Base-by-base conservation (phyloP, 1,139 yeast species). In the Kluyveromyces marxianus region DNA sequence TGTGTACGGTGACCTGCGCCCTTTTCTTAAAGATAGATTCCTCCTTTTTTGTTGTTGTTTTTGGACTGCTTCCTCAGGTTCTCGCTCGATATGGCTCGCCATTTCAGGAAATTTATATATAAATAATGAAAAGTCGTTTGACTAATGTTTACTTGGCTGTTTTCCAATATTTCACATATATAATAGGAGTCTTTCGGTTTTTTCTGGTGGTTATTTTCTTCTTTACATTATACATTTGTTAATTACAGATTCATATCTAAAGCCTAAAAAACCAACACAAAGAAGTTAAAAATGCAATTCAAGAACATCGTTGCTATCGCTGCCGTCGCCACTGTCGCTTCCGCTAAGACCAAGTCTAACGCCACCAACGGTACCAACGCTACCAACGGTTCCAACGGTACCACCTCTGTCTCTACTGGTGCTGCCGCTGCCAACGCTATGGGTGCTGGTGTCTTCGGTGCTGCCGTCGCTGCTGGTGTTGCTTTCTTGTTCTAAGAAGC, bases 391-490 rank as follows among this genome's bases (percentile, higher is more conserved):
- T 39, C 54, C 25, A 48, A 45, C 52, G 35, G 43, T 42, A 44
- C 60, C 43, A 41, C 58, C 50, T 59, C 67, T 44, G 66, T 66
- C 54, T 67, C 74, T 47, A 69, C 73, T 58, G 79, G 76, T 69
- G 79, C 78, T 59, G 79, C 79, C 56, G 74, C 68, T 57, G 63
- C 69, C 61, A 72, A 76, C 71, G 71, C 75, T 50, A 67, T 71
- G 61, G 71, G 72, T 68, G 81, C 81, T 59, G 82, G 81, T 70
- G 73, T 76, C 62, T 73, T 79, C 66, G 86, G 84, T 70, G 86
- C 84, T 65, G 83, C 80, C 63, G 80, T 79, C 55, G 86, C 84
- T 58, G 86, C 83, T 60, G 85, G 83, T 70, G 77, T 79, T 61
- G 86, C 81, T 65, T 73, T 80, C 68, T 71, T 78, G 62, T 76